phyloP scores from a whole-genome alignment of 345 rosid genomes.

The Sapria himalayana region DNA sequence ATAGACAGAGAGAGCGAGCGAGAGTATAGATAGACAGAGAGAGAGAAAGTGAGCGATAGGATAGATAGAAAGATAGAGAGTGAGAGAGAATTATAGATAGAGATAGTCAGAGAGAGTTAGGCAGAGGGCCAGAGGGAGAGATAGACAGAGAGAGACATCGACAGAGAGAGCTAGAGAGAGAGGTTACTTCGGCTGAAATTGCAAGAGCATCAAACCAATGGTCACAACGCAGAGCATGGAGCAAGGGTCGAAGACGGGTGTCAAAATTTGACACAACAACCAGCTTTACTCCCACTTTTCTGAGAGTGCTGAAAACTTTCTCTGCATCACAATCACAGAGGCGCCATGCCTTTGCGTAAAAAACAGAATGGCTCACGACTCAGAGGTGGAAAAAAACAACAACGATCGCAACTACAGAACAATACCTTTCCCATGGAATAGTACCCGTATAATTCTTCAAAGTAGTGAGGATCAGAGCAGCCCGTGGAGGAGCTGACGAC shows the following conservation, averaged over 20 bases:
- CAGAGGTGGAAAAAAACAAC: background rate
- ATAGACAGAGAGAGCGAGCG: background rate
- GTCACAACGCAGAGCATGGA: slow-evolving; percentile 67
- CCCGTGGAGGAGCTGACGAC: slow-evolving; percentile 87
- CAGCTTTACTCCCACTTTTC: slow-evolving; percentile 57
- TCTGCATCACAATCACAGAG: slow-evolving; percentile 82
- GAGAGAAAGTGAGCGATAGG: background rate
- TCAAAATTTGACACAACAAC: slow-evolving; percentile 93
- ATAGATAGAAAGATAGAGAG: background rate
- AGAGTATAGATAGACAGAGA: too few species aligned
- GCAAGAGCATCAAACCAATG: slow-evolving; percentile 95
- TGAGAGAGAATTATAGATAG: background rate
- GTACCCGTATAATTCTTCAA: slow-evolving; percentile 78
- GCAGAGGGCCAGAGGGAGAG: background rate
- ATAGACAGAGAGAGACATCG: background rate
- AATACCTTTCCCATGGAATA: slow-evolving; percentile 65
- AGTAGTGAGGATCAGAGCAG: slow-evolving; percentile 66
- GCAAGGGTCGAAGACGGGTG: slow-evolving; percentile 71
- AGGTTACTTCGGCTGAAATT: slow-evolving; percentile 81
- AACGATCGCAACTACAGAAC: slow-evolving; percentile 1
- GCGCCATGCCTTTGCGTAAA: slow-evolving; percentile 69
- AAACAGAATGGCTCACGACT: too few species aligned
- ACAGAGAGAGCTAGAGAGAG: background rate
- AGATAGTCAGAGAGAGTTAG: too few species aligned
- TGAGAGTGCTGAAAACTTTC: slow-evolving; percentile 64